These are phyloP conservation scores for Lenwebbia sp. DNA, from an alignment of 345 rosid genomes.

Conservation along the genomic window DNA sequence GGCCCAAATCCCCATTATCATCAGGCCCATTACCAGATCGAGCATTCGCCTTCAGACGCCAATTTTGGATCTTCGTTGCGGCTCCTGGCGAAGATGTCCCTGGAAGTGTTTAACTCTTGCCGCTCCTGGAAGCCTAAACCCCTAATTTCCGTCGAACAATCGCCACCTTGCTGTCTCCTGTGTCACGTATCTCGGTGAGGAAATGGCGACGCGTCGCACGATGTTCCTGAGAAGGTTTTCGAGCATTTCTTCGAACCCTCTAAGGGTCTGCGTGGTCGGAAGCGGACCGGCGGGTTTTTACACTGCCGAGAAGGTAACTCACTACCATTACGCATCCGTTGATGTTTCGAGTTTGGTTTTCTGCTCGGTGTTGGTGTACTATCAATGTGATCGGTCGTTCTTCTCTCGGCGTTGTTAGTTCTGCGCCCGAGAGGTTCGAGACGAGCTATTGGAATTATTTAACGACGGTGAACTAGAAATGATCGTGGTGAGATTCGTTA, in stretches of 20 bases:
- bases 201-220: not conserved
- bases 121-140: not conserved
- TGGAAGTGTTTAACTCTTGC: not conserved
- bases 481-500: not conserved
- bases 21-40: not conserved
- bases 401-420: too few relatives aligned
- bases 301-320: conserved; percentile 69
- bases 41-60: not conserved
- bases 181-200: not conserved
- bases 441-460: too few relatives aligned
- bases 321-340: not conserved
- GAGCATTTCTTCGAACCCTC: conserved; percentile 25
- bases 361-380: not conserved
- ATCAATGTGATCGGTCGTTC: too few relatives aligned
- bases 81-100: not conserved
- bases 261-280: conserved; percentile 79
- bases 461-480: not conserved
- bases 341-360: not conserved
- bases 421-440: too few relatives aligned
- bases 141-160: not conserved
- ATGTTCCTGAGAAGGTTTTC: not conserved
- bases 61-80: not conserved
- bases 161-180: not conserved
- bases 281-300: conserved; percentile 92
- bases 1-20: not conserved